Base-by-base conservation (phyloP, 495 filamentous ascomycete genomes). In the Articulospora tetracladia region DNA sequence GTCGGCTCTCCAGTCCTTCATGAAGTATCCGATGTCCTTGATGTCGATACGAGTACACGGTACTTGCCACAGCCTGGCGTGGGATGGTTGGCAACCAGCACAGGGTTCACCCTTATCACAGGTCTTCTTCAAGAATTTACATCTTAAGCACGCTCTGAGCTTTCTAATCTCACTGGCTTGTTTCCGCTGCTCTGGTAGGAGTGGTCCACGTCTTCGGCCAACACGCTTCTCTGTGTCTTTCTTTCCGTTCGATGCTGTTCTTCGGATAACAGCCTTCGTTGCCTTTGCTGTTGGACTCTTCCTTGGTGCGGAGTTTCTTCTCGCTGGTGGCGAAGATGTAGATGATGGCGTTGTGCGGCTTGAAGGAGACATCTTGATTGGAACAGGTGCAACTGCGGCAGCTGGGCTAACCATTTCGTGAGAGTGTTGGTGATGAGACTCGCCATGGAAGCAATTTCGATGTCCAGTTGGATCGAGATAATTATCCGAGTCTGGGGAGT, bases 51-150 rank as follows among this genome's bases (percentile, higher is more conserved):
- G 87, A 15, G 92, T 97, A 76, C 92, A 97, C 34, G 92, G 92
- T 23, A 97, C 92, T 72, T 96, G 91, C 92, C 92, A 97, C 44
- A 97, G 78, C 57, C 92, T 85, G 49, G 92, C 91, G 69, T 97
- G 92, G 4, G 92, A 92, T 17, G 92, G 92, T 73, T 94, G 89
- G 77, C 92, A 97, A 20, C 92, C 92, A 67, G 85, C 87, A 73
- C 92, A 97, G 39, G 92, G 92, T 73, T 97, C 92, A 56, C 92
- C 92, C 74, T 91, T 95, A 73, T 97, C 92, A 69, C 92, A 97
- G 55, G 91, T 96, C 83, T 97, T 97, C 83, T 97, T 97, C 65
- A 97, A 79, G 75, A 96, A 97, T 74, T 96, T 97, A 82, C 92
- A 97, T n/a, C 92, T 86, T 50, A 97, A 78, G 72, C 92, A 97